These are phyloP conservation scores for Phytophthora ramorum DNA, from an alignment of 352 stramenopile species.

Conservation along the genomic window DNA sequence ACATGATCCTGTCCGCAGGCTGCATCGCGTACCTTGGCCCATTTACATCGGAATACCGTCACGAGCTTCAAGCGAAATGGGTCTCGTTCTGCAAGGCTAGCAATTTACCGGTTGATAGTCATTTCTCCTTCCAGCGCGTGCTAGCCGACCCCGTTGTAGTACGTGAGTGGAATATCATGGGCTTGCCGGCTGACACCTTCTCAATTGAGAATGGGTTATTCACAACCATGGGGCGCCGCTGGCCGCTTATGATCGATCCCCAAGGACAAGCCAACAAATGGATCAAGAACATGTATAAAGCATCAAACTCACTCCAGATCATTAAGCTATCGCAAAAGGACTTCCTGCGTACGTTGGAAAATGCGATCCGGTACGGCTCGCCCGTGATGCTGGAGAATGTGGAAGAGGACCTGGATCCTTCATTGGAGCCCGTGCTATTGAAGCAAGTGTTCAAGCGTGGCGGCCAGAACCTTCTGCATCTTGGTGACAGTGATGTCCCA, in stretches of 20 bases:
- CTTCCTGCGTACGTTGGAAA: constrained; percentile 93
- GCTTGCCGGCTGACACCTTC: constrained; percentile 92
- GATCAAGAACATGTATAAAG: constrained; percentile 95
- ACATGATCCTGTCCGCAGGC: constrained; percentile 93
- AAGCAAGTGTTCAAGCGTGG: constrained; percentile 95
- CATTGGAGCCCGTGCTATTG: constrained; percentile 92
- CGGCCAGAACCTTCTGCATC: constrained; percentile 87
- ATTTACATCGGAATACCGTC: constrained; percentile 89
- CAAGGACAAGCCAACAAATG: constrained; percentile 95
- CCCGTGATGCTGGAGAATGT: constrained; percentile 95
- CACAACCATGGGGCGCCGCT: constrained; percentile 89
- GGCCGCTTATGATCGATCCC: constrained; percentile 95
- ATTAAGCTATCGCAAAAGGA: constrained; percentile 95
- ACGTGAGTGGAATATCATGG: constrained; percentile 93
- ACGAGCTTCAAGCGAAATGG: constrained; percentile 89
- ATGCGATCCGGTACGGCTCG: constrained; percentile 91
- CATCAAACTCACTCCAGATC: constrained; percentile 79
- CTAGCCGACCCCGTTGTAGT: constrained; percentile 88
- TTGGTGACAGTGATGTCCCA: constrained; percentile 93
- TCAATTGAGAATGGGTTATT: constrained; percentile 95
- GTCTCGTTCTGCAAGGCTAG: constrained; percentile 81
- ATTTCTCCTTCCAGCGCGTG: constrained; percentile 88
- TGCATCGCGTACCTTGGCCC: constrained; percentile 94
- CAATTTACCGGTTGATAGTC: constrained; percentile 82
- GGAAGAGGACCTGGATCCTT: constrained; percentile 93